Evolutionary conservation across 2,329 filamentous ascomycete species (phyloP), one percentile per base, ranked within the genome.

Genomic region (Penicillium sp.): DNA sequence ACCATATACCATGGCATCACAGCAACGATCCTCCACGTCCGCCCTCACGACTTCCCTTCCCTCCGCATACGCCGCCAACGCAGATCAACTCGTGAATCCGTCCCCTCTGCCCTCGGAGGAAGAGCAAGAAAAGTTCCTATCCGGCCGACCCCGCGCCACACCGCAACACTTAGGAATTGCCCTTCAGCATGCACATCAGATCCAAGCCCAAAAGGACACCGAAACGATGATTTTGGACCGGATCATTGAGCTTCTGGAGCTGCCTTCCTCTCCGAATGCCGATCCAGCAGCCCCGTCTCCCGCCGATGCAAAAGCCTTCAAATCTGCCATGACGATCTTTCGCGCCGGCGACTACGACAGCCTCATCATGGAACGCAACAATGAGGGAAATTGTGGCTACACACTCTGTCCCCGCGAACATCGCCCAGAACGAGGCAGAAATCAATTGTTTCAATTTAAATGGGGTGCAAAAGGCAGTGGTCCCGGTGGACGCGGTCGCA

Each of bases 321-420:
- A 84, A 58, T 63, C 74, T 3, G 78, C 81, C 33, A 72, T 97
- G 25, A 73, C 78, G 8, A 76, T 82, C 38, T 97, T 96, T 70
- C 88, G 91, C 65, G 88, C 90, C 1, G 78, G 80, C 45, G 91
- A 98, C 73, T 95, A 94, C 73, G 89, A 95, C 63, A 86, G 88
- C 55, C 75, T 97, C 43, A 83, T 96, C 51, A 80, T 86, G 55
- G 93, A 98, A 74, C 86, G 93, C 61, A 94, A 95, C 66, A 85
- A 88, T 56, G 84, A 88, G 58, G 81, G 79, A 38, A 77, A 81
- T 18, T 98, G 93, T 70, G 93, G 90, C 1, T 97, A 96, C 66
- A 76, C 80, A 0, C 76, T 97, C 27, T 98, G 93, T 67, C 71
- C 81, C 1, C 77, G 77, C 12, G 76, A 81, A n/a, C 83, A 82